phyloP scores from a whole-genome alignment of 805 yeast genomes.

The Kluyveromyces wickerhamii region DNA sequence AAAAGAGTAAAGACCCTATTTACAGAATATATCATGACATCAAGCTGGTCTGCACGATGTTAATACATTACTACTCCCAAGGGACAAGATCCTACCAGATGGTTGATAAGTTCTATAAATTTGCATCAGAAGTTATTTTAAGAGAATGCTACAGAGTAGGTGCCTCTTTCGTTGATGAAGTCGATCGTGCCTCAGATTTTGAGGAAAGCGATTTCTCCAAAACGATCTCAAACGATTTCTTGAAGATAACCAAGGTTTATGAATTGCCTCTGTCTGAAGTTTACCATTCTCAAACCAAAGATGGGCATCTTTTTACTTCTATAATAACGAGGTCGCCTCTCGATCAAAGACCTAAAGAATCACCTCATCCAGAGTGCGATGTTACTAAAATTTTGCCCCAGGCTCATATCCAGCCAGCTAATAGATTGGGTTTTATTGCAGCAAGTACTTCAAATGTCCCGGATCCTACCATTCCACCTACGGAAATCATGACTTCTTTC shows the following conservation, averaged over 20 bases:
- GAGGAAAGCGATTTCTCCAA: slow-evolving; percentile 29
- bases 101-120: slow-evolving; percentile 56
- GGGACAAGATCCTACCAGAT: slow-evolving; percentile 43
- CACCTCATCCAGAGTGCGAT: slow-evolving; percentile 56
- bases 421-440: slow-evolving; percentile 39
- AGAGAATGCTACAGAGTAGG: slow-evolving; percentile 50
- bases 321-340: slow-evolving; percentile 57
- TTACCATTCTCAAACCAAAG: slow-evolving; percentile 49
- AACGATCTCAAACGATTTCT: slow-evolving; percentile 49
- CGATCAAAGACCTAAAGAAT: slow-evolving; percentile 63
- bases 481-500: slow-evolving; percentile 46
- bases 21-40: slow-evolving; percentile 62
- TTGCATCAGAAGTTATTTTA: slow-evolving; percentile 52
- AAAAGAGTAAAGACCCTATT: slow-evolving; percentile 30
- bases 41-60: slow-evolving; percentile 44
- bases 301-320: slow-evolving; percentile 75
- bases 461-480: slow-evolving; percentile 42
- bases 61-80: slow-evolving; percentile 39
- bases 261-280: slow-evolving; percentile 56
- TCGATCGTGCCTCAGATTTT: slow-evolving; percentile 24
- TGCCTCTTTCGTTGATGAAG: slow-evolving; percentile 16
- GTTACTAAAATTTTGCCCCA: slow-evolving; percentile 62
- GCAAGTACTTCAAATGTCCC: slow-evolving; percentile 39
- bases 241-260: slow-evolving; percentile 48
- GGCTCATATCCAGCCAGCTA: slow-evolving; percentile 30